Base-by-base conservation (phyloP, 495 filamentous ascomycete genomes). In the Penicillium crystallinum region DNA sequence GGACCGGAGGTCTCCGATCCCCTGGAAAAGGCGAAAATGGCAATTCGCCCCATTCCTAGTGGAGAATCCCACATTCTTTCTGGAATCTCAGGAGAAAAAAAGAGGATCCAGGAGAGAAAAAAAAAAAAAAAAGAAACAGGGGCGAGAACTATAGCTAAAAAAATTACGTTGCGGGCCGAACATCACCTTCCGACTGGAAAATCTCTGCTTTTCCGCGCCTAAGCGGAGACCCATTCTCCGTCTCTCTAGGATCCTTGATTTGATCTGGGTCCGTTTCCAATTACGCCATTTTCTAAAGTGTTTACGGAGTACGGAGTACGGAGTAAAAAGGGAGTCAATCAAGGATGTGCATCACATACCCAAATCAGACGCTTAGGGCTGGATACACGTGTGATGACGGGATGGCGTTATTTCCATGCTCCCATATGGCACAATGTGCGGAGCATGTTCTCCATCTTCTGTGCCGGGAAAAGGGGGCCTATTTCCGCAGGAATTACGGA, bases 101-200 rank as follows among this genome's bases (percentile, higher is more conserved):
- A 31, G 29, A 31, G 29, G 29, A 31, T 27, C 23, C 23, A 27
- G 23, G 23, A 9, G 10, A 31, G 4, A 9, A 10, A 2, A 10
- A 31, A 31, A 4, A 2, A 11, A 2, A 10, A 10, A 31, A 4
- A 11, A 4, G 6, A 36, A 17, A 5, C 8, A 25, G 31, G 49
- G 49, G 27, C 49, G 52, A 47, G 35, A 37, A 46, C 46, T 27
- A 17, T 38, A 31, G 31, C 37, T 54, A 52, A 56, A 58, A 49
- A 58, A 7, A 7, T 27, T 7, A 59, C 55, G 58, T 47, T 53
- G 42, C 47, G 47, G 62, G 44, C 62, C 62, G 55, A 64, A 48
- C 53, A 54, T 58, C 59, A 54, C 49, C 29, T 59, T 56, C 43
- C 21, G 12, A 22, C 43, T 46, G 44, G 62, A 64, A 62, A 64